These are phyloP conservation scores for Xerocomellus amylosporus DNA, from an alignment of 768 basidiomycete genomes.

Conservation along the genomic window DNA sequence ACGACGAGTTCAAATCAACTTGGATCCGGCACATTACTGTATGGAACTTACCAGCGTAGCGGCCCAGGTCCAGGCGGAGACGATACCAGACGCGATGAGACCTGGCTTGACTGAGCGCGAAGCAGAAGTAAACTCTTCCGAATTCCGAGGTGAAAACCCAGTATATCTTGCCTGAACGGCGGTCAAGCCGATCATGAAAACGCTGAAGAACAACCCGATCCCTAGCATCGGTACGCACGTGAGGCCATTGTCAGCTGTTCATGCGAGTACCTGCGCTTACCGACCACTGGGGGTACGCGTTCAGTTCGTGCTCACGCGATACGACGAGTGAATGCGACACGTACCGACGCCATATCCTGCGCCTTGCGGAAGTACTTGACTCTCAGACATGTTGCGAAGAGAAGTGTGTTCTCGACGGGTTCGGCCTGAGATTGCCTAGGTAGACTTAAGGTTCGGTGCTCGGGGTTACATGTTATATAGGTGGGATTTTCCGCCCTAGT, in stretches of 20 bases:
- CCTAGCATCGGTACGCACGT: slow-evolving; percentile 40
- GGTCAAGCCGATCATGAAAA: slow-evolving; percentile 74
- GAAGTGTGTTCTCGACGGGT: background rate
- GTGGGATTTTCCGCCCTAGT: background rate
- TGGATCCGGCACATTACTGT: background rate
- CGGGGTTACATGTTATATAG: slow-evolving; percentile 21
- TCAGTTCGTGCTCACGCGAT: background rate
- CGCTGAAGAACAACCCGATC: slow-evolving; percentile 86
- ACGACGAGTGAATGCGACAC: slow-evolving; percentile 17
- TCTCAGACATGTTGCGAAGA: slow-evolving; percentile 23
- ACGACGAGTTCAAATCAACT: slow-evolving; percentile 6
- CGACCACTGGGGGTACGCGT: slow-evolving; percentile 42
- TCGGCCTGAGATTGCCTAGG: background rate
- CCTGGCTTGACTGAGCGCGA: slow-evolving; percentile 87
- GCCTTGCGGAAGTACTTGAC: slow-evolving; percentile 64
- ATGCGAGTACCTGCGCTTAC: slow-evolving; percentile 28
- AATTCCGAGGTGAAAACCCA: slow-evolving; percentile 68
- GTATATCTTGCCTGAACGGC: slow-evolving; percentile 85
- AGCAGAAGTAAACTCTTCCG: slow-evolving; percentile 83
- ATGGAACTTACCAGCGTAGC: slow-evolving; percentile 56
- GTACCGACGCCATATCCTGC: slow-evolving; percentile 83
- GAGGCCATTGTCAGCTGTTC: background rate
- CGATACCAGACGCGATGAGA: slow-evolving; percentile 88
- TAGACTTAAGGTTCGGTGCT: background rate
- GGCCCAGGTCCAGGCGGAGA: slow-evolving; percentile 91